A percentile compares a stretch with the other conserved stretches of the same genome.
These are phyloP conservation scores for barley (Hordeum vulgare) DNA, from an alignment of 176 grass and related monocot species.

Conservation along the genomic window MorexV3_pseudomolecules_assembly NC_058518.1:456796737-456797236, in stretches of 20 bases:
- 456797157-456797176: not conserved
- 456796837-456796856: slow-evolving; percentile 21
- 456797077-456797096: slow-evolving; percentile 1
- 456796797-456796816: slow-evolving; percentile 59
- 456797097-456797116: not conserved
- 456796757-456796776: slow-evolving; percentile 45
- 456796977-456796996: slow-evolving; percentile 29
- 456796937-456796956: slow-evolving; percentile 26
- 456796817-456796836: slow-evolving; percentile 27
- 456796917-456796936: slow-evolving; percentile 15
- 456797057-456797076: slow-evolving; percentile 27
- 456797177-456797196: not conserved
- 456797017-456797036: slow-evolving; percentile 79
- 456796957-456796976: slow-evolving; percentile 13
- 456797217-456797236: not conserved
- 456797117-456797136: not conserved
- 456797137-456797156: not conserved
- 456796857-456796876: slow-evolving; percentile 19
- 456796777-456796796: slow-evolving; percentile 38
- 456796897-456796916: not conserved
- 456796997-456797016: slow-evolving; percentile 57
- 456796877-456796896: slow-evolving; percentile 19
- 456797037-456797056: slow-evolving; percentile 60
- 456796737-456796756: slow-evolving; percentile 16
- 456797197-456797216: not conserved